These are phyloP conservation scores for Paralagenidium karlingii DNA, from an alignment of 352 stramenopile species.

Conservation along the genomic window DNA sequence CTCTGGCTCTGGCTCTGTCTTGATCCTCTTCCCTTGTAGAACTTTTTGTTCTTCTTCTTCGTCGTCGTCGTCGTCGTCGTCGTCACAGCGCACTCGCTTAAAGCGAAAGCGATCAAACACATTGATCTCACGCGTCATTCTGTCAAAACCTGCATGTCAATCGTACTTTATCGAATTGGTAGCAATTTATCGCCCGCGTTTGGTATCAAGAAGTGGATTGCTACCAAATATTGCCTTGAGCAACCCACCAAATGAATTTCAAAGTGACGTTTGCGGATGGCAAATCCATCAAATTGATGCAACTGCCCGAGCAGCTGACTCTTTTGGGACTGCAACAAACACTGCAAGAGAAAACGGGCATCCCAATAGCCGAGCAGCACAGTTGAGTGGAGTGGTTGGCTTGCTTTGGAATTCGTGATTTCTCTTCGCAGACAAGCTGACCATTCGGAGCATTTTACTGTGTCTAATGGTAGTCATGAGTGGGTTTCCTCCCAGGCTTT, in stretches of 20 bases:
- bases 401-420: background rate
- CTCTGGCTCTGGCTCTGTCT: constrained; percentile 6
- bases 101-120: constrained; percentile 57
- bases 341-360: constrained; percentile 41
- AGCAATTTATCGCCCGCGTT: too few relatives aligned
- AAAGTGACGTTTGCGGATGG: constrained; percentile 69
- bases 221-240: too few relatives aligned
- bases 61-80: background rate
- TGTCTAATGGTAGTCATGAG: constrained; percentile 78
- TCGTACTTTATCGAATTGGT: too few relatives aligned
- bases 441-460: too few relatives aligned
- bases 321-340: constrained; percentile 34
- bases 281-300: constrained; percentile 57
- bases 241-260: constrained; percentile 33
- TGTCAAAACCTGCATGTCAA: too few relatives aligned
- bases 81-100: constrained; percentile 23
- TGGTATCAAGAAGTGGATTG: too few relatives aligned
- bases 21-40: background rate
- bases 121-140: too few relatives aligned
- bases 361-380: constrained; percentile 49
- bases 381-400: constrained; percentile 6
- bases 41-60: constrained; percentile 5
- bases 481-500: constrained; percentile 53
- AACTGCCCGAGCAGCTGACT: constrained; percentile 39
- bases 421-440: constrained; percentile 1